Conservation (phyloP, 2,329 filamentous ascomycete species). For the Rosellinia necatrix region DNA sequence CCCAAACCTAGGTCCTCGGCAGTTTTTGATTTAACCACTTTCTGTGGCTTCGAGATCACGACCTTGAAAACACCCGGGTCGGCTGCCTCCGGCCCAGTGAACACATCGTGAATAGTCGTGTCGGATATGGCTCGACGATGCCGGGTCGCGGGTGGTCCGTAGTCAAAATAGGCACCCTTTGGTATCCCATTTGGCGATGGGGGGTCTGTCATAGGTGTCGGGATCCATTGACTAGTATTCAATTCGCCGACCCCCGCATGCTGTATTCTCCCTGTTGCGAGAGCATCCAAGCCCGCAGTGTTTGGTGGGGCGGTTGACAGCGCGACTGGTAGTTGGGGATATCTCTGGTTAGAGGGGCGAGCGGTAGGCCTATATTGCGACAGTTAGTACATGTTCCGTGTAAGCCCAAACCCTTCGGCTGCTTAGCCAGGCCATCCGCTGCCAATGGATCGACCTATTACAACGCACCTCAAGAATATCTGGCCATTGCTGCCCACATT, state of each 20-base stretch:
- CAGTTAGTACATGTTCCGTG: slow-evolving; percentile 24
- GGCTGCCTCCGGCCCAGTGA: slow-evolving; percentile 51
- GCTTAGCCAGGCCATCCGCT: not conserved
- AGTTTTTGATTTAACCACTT: slow-evolving; percentile 64
- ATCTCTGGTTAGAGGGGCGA: slow-evolving; percentile 64
- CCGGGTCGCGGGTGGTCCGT: slow-evolving; percentile 33
- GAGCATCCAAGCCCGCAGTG: slow-evolving; percentile 59
- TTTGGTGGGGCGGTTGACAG: slow-evolving; percentile 66
- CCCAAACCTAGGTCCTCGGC: slow-evolving; percentile 58
- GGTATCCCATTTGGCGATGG: slow-evolving; percentile 39
- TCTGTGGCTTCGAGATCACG: slow-evolving; percentile 73
- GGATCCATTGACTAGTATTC: slow-evolving; percentile 49
- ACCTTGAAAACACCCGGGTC: slow-evolving; percentile 76
- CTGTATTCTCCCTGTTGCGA: slow-evolving; percentile 40
- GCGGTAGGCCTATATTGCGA: slow-evolving; percentile 57
- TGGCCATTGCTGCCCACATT: slow-evolving; percentile 84
- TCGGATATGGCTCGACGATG: slow-evolving; percentile 74
- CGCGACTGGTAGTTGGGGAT: slow-evolving; percentile 63
- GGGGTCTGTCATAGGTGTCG: slow-evolving; percentile 42
- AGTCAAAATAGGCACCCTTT: slow-evolving; percentile 42
- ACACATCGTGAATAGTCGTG: slow-evolving; percentile 73
- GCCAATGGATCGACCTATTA: not conserved
- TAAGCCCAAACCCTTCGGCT: not conserved
- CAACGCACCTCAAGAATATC: slow-evolving; percentile 76
- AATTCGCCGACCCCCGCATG: slow-evolving; percentile 41